Percentiles rank a stretch among this genome's conserved stretches.
These are phyloP conservation scores for Euphorbia tirucalli DNA, from an alignment of 345 rosid genomes.

Conservation along the genomic window DNA sequence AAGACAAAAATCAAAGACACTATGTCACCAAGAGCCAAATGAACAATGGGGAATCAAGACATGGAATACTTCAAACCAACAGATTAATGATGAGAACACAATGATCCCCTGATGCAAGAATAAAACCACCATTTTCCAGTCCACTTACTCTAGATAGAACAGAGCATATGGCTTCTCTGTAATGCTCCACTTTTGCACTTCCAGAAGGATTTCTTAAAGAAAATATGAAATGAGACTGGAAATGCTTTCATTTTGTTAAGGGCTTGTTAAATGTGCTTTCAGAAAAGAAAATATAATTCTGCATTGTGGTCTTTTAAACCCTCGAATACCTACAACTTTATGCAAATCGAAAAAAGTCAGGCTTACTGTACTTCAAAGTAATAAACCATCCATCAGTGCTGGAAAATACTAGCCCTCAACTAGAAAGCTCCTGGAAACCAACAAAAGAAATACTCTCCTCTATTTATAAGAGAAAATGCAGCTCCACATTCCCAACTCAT, in stretches of 20 bases:
- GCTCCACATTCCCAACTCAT: not conserved
- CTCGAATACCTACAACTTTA: not conserved
- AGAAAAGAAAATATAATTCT: not conserved
- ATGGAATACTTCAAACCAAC: not conserved
- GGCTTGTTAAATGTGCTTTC: not conserved
- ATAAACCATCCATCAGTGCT: not conserved
- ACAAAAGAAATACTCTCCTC: not conserved
- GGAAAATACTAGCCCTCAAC: not conserved
- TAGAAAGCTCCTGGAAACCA: not conserved
- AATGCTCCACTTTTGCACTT: not conserved
- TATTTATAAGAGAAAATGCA: not conserved
- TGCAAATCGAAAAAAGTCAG: not conserved
- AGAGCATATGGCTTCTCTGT: not conserved
- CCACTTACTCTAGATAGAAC: not conserved
- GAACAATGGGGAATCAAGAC: not conserved
- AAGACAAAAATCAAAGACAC: slow-evolving; percentile 8
- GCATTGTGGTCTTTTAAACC: not conserved
- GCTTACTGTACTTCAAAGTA: not conserved
- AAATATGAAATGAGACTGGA: not conserved
- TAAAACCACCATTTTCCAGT: not conserved
- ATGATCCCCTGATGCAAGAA: not conserved
- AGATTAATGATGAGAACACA: not conserved
- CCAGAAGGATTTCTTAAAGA: not conserved
- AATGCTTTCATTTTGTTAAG: not conserved
- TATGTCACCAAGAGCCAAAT: slow-evolving; percentile 6